Base-by-base conservation (phyloP, 495 filamentous ascomycete genomes). In the Cryomyces minteri region DNA sequence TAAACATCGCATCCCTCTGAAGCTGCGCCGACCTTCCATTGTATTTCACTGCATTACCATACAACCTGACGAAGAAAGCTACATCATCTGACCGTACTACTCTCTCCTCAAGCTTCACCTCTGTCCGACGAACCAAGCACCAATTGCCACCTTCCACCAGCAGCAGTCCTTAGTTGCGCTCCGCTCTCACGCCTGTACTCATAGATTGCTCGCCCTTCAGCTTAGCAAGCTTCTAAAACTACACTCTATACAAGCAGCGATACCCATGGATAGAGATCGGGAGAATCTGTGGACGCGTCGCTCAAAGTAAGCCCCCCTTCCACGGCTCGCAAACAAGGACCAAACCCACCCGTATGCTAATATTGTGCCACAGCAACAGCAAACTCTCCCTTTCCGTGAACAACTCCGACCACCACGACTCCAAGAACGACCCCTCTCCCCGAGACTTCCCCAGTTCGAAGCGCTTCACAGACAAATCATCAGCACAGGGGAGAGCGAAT, bases 351-450 rank as follows among this genome's bases (percentile, higher is more conserved):
- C 3, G 34, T 12, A 37, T 9, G 40, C 18, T 11, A 14, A 44
- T 12, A 45, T 33, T 37, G 32, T 14, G 39, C 41, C 47, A 39
- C 58, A 88, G 80, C 71, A 71, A 75, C 61, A 84, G 75, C 72
- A 98, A 92, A 69, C 79, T 94, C 66, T 90, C 84, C 45, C 70
- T 95, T 39, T 83, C 86, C 52, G 87, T 83, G 55, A 68, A 80
- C 50, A 62, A 58, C 49, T 58, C 64, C 32, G 72, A 73, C 50
- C 68, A 66, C 53, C 56, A 79, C 65, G 73, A 76, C 43, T 61
- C 57, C 64, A 68, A 73, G 60, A 76, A 77, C 59, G 71, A 74
- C 47, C 67, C 78, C 44, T 58, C 76, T 53, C 69, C 79, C 60
- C 79, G 86, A 62, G 70, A 62, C 54, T 69, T 65, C 57, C 62